phyloP scores from a whole-genome alignment of 164 flowering plant species.

The Kingdonia uniflora region DNA sequence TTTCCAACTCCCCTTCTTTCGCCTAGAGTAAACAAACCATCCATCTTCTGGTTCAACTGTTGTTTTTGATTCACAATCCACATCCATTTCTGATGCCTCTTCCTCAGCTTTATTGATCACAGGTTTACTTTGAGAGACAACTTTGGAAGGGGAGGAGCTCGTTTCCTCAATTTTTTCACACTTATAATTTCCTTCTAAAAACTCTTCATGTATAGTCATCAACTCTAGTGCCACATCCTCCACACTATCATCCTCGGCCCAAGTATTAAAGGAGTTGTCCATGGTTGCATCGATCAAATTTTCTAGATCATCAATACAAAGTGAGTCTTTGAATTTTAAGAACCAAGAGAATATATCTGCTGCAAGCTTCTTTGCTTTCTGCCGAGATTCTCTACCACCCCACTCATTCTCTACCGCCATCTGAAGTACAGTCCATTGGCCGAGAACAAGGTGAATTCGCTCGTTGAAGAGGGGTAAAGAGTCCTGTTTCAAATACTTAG shows the following conservation, averaged over 20 bases:
- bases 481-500: constrained; percentile 5
- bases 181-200: constrained; percentile 39
- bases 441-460: constrained; percentile 19
- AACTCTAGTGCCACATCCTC: constrained; percentile 47
- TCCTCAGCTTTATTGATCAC: no score
- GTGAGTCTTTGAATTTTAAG: constrained; percentile 24
- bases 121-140: no score
- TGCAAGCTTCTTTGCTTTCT: constrained; percentile 21
- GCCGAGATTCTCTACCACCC: constrained; percentile 36
- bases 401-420: constrained; percentile 37
- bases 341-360: constrained; percentile 20
- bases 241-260: constrained; percentile 35
- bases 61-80: no score
- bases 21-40: no score
- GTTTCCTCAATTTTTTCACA: constrained; percentile 26
- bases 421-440: constrained; percentile 36
- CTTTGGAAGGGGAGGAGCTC: no score
- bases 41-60: no score
- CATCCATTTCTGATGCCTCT: no score
- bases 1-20: no score
- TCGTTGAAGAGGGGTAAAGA: constrained; percentile 7
- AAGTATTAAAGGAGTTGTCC: constrained; percentile 19
- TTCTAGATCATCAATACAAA: constrained; percentile 32
- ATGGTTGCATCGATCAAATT: constrained; percentile 20
- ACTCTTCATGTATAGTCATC: constrained; percentile 63